Percentiles rank a stretch among this genome's conserved stretches.
phyloP scores from a whole-genome alignment of 345 rosid species.

The Eucalyptus cladocalyx region DNA sequence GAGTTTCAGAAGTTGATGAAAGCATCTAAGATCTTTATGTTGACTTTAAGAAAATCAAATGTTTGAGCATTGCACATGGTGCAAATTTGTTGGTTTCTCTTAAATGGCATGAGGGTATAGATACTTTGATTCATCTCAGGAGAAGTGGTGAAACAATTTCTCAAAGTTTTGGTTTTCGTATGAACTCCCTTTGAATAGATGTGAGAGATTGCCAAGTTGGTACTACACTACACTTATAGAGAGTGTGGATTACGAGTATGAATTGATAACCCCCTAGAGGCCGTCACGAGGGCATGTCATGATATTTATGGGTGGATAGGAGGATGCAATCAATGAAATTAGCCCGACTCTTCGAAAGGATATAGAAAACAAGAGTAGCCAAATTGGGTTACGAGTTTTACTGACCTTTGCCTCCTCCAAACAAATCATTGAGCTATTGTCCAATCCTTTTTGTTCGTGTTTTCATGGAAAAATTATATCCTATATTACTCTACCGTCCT shows the following conservation, averaged over 20 bases:
- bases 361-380: not conserved
- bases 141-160: not conserved
- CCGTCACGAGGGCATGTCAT: not conserved
- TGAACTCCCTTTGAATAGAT: not conserved
- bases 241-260: not conserved
- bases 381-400: not conserved
- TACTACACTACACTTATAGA: not conserved
- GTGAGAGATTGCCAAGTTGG: not conserved
- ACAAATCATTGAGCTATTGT: not conserved
- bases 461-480: not conserved
- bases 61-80: not conserved
- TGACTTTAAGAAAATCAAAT: not conserved
- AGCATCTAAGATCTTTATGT: not conserved
- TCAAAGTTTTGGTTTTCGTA: not conserved
- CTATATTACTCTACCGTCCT: not conserved
- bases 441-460: not conserved
- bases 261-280: not conserved
- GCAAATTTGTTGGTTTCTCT: not conserved
- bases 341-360: not conserved
- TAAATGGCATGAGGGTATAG: not conserved
- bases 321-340: not conserved
- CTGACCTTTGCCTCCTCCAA: not conserved
- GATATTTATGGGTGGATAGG: not conserved
- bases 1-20: not conserved
- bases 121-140: not conserved